phyloP scores from a whole-genome alignment of 1,284 basidiomycete genomes.

The Apiotrichum veenhuisii region DNA sequence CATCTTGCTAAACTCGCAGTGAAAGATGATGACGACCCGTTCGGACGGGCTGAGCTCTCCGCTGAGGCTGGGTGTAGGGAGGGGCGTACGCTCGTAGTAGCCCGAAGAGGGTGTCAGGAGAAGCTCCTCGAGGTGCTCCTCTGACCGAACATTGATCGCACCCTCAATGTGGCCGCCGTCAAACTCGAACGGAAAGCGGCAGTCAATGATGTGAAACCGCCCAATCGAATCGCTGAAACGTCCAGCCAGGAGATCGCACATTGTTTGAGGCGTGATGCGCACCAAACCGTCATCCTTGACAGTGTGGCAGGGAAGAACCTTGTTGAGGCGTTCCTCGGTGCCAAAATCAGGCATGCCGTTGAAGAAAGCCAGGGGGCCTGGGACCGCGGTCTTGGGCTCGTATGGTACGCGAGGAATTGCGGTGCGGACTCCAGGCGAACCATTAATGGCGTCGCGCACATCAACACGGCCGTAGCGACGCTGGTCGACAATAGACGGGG shows the following conservation, averaged over 20 bases:
- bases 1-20: slow-evolving; percentile 96
- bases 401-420: background rate
- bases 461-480: slow-evolving; percentile 26
- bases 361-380: slow-evolving; percentile 56
- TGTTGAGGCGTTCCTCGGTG: slow-evolving; percentile 87
- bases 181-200: slow-evolving; percentile 97
- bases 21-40: slow-evolving; percentile 90
- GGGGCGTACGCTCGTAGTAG: slow-evolving; percentile 51
- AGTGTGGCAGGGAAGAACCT: slow-evolving; percentile 87
- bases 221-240: slow-evolving; percentile 62
- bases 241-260: slow-evolving; percentile 71
- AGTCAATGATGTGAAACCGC: slow-evolving; percentile 82
- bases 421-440: slow-evolving; percentile 32
- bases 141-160: slow-evolving; percentile 88
- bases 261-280: slow-evolving; percentile 77
- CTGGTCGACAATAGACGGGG: slow-evolving; percentile 31
- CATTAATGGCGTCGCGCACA: slow-evolving; percentile 28
- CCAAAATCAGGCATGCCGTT: slow-evolving; percentile 58
- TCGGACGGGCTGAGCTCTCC: slow-evolving; percentile 58
- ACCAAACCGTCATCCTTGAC: slow-evolving; percentile 93
- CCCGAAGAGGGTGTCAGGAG: slow-evolving; percentile 59
- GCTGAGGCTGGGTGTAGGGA: slow-evolving; percentile 74
- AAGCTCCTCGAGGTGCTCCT: slow-evolving; percentile 71
- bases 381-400: background rate
- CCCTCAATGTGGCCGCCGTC: slow-evolving; percentile 87